A percentile compares a stretch with the other conserved stretches of the same genome.
Evolutionary conservation across 2,329 filamentous ascomycete species (phyloP).

Genomic region (Aspergillus sp.): DNA sequence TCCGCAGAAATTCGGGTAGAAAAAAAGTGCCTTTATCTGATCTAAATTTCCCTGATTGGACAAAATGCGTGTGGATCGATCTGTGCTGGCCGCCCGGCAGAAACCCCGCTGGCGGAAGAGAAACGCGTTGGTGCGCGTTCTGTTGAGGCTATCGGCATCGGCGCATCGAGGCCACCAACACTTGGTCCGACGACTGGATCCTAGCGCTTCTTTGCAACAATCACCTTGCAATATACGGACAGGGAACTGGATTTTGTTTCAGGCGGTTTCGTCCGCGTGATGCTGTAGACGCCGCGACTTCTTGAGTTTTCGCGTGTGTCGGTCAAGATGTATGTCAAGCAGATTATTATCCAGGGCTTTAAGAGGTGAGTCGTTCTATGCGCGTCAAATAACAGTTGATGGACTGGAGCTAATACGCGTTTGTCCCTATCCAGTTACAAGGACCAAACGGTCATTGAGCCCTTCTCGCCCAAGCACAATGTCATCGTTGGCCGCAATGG

Average conservation of each 20-base stretch:
- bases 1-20: constrained; percentile 12
- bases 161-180: constrained; percentile 8
- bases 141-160: constrained; percentile 16
- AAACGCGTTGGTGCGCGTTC: constrained; percentile 20
- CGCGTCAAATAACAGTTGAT: neutral
- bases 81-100: constrained; percentile 35
- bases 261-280: constrained; percentile 25
- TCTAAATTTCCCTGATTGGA: constrained; percentile 23
- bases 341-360: constrained; percentile 99
- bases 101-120: constrained; percentile 31
- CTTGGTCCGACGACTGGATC: neutral
- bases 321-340: constrained; percentile 90
- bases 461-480: constrained; percentile 95
- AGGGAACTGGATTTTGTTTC: constrained; percentile 5
- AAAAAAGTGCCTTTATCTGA: constrained; percentile 15
- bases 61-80: constrained; percentile 16
- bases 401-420: constrained; percentile 72
- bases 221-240: neutral
- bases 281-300: constrained; percentile 27
- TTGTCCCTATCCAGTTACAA: constrained; percentile 71
- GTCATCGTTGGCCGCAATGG: constrained; percentile 99
- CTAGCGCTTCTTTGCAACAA: constrained; percentile 1
- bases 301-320: constrained; percentile 28
- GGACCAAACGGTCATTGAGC: constrained; percentile 97
- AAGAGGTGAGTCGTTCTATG: constrained; percentile 70